Base-by-base conservation (phyloP, 2,329 filamentous ascomycete genomes). In the Aspergillus tamarii region DNA sequence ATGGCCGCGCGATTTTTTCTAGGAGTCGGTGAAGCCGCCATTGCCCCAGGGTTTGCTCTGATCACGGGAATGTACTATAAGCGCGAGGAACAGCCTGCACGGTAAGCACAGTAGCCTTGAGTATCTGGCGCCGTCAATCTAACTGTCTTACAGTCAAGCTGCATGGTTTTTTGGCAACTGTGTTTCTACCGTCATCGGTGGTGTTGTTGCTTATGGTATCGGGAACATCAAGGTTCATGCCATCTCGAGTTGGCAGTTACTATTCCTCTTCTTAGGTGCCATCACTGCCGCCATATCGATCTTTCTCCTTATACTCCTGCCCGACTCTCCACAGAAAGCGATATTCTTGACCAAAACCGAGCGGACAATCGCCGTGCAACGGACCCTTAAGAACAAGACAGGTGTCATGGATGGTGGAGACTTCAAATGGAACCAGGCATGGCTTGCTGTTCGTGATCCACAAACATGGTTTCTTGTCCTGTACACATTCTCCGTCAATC, bases 371-470 rank as follows among this genome's bases (percentile, higher is more conserved):
- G 85, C 84, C 2, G 77, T 85, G 12, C 82, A 84, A 62, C 80
- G 85, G 32, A 83, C 86, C 1, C 75, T 83, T 2, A 75, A 70
- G 11, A 87, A 87, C 69, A 78, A 81, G 43, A 81, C 84, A 60
- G 85, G 85, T 8, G 81, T 87, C 48, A 84, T 85, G 73, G 86
- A 86, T 66, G 75, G 75, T 1, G 78, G 83, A 14, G 65, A 67
- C 0, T 83, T 83, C 70, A 77, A 77, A 61, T 73, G 67, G 71
- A 74, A 77, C 58, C 82, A 83, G 69, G 78, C 81, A 8, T 75
- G 75, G 66, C 64, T 70, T 60, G 70, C 71, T 0, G 56, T 74
- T 5, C 72, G 70, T 12, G 73, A 76, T 53, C 73, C 72, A 9
- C 74, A 76, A 57, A 73, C 74, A 11, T 77, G 75, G 75, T 67